Conservation (phyloP, 2,329 filamentous ascomycete species). For the Grosmannia clavigera region DNA sequence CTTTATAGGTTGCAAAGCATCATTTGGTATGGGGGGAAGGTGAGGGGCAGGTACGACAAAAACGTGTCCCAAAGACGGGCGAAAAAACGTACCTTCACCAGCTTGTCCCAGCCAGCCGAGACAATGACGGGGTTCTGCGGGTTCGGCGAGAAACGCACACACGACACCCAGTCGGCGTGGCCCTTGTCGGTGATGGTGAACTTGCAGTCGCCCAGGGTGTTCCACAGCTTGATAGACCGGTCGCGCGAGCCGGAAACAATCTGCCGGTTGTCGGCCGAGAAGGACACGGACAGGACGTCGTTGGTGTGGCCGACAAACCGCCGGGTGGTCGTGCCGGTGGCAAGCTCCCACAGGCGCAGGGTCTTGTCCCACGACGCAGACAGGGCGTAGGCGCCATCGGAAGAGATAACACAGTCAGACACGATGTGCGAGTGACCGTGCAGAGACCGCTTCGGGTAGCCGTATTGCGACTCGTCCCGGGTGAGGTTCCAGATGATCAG, state of each 20-base stretch:
- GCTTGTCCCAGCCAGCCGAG: constrained; percentile 97
- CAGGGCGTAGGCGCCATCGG: constrained; percentile 96
- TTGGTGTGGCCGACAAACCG: constrained; percentile 99
- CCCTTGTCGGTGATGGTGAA: constrained; percentile 99
- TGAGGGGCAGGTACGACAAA: not conserved
- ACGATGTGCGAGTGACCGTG: constrained; percentile 99
- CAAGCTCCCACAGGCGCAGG: constrained; percentile 97
- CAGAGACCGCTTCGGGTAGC: constrained; percentile 97
- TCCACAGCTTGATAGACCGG: constrained; percentile 99
- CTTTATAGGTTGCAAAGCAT: constrained; percentile 78
- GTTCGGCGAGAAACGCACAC: constrained; percentile 99
- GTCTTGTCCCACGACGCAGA: constrained; percentile 99
- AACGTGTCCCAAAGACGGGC: constrained; percentile 1
- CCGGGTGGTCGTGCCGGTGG: constrained; percentile 91
- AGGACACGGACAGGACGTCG: constrained; percentile 98
- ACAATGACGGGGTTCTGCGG: constrained; percentile 99
- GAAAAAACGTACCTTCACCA: constrained; percentile 80
- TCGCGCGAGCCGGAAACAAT: constrained; percentile 98
- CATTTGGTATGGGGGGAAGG: constrained; percentile 43
- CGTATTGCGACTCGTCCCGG: constrained; percentile 95
- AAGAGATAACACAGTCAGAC: constrained; percentile 99
- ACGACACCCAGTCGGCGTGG: constrained; percentile 99
- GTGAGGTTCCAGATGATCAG: constrained; percentile 99
- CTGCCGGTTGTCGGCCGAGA: constrained; percentile 99
- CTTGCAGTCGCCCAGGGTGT: constrained; percentile 99